Percentiles rank a stretch among this genome's conserved stretches.
Conservation (phyloP, 2,329 filamentous ascomycete species). For the Pyrenophora seminiperda region DNA sequence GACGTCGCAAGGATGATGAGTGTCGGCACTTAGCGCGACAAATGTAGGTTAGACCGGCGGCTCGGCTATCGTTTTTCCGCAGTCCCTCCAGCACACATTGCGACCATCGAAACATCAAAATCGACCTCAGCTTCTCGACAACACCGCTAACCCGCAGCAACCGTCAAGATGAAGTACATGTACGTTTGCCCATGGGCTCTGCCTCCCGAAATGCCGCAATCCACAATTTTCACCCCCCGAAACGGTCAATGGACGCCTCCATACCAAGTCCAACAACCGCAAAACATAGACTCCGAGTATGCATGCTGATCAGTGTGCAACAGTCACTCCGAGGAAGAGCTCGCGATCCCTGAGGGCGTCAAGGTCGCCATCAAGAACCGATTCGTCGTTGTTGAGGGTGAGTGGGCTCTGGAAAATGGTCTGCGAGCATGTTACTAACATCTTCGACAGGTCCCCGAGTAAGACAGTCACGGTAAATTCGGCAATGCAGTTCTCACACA, state of each 20-base stretch:
- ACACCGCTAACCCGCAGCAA: slow-evolving; percentile 45
- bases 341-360: slow-evolving; percentile 96
- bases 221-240: slow-evolving; percentile 18
- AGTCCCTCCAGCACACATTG: slow-evolving; percentile 14
- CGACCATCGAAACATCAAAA: slow-evolving; percentile 12
- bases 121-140: slow-evolving; percentile 29
- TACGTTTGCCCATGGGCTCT: slow-evolving; percentile 33
- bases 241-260: slow-evolving; percentile 17
- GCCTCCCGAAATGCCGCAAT: slow-evolving; percentile 19
- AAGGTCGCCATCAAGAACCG: slow-evolving; percentile 97
- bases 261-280: slow-evolving; percentile 18
- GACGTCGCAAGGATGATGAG: neutral
- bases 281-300: slow-evolving; percentile 21
- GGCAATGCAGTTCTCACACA: slow-evolving; percentile 27
- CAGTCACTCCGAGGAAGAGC: slow-evolving; percentile 87
- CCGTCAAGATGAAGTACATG: slow-evolving; percentile 96
- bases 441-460: slow-evolving; percentile 38
- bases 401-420: slow-evolving; percentile 56
- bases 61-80: slow-evolving; percentile 26
- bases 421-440: slow-evolving; percentile 24
- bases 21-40: slow-evolving; percentile 10
- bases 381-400: slow-evolving; percentile 94
- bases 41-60: slow-evolving; percentile 16
- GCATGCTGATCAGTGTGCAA: slow-evolving; percentile 40
- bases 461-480: slow-evolving; percentile 17